A percentile compares a stretch with the other conserved stretches of the same genome.
Conservation (phyloP, 495 filamentous ascomycete species). For the Aspergillus incahuasiensis region DNA sequence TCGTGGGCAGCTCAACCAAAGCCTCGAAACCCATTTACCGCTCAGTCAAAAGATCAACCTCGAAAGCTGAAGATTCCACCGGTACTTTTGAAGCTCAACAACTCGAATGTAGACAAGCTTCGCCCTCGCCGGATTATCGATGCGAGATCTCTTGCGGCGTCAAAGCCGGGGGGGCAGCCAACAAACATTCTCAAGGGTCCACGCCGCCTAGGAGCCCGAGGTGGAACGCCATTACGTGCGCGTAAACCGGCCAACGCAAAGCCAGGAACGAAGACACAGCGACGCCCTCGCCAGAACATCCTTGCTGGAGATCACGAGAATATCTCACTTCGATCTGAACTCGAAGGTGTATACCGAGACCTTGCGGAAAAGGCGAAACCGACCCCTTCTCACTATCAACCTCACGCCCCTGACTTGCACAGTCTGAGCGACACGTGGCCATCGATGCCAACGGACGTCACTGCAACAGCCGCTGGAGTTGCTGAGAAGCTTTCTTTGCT, state of each 20-base stretch:
- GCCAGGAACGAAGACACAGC: constrained; percentile 3
- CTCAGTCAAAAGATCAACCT: constrained; percentile 12
- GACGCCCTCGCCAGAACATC: constrained; percentile 12
- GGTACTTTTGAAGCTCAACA: constrained; percentile 14
- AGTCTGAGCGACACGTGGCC: constrained; percentile 41
- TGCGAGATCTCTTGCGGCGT: constrained; percentile 38
- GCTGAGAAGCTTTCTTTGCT: constrained; percentile 34
- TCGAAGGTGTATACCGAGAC: constrained; percentile 32
- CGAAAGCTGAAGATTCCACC: constrained; percentile 22
- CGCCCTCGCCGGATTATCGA: constrained; percentile 35
- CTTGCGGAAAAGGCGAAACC: constrained; percentile 28
- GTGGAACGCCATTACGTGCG: constrained; percentile 12
- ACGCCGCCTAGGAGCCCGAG: constrained; percentile 21
- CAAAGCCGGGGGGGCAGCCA: constrained; percentile 24
- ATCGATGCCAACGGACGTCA: constrained; percentile 31
- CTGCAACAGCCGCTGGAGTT: constrained; percentile 29
- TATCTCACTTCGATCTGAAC: constrained; percentile 15
- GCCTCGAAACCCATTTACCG: constrained; percentile 7
- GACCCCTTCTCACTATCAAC: constrained; percentile 32
- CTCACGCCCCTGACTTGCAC: constrained; percentile 24
- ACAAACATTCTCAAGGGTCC: constrained; percentile 34
- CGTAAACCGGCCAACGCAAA: constrained; percentile 20
- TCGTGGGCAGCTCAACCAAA: not conserved
- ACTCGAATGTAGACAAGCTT: constrained; percentile 16
- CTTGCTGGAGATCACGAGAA: constrained; percentile 25